Evolutionary conservation across 1,284 basidiomycete species (phyloP).

Genomic region (Wallemia mellicola): DNA sequence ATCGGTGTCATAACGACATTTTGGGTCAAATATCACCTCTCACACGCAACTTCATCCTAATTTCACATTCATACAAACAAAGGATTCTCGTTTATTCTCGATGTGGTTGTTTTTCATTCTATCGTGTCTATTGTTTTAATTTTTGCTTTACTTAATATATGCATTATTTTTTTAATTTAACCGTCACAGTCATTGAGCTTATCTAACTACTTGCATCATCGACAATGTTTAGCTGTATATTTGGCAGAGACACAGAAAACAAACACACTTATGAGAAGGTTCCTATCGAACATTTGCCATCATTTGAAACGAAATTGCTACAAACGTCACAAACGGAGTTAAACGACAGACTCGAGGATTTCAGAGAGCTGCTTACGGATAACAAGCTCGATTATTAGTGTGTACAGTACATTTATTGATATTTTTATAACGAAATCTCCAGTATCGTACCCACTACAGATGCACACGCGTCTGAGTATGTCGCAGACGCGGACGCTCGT

Average conservation of each 20-base stretch:
- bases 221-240: not conserved
- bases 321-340: not conserved
- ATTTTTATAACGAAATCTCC: not conserved
- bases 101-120: too few species aligned
- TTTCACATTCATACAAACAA: not conserved
- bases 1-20: not conserved
- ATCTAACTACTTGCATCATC: too few species aligned
- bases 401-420: slow-evolving; percentile 4
- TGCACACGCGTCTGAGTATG: slow-evolving; percentile 62
- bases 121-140: not conserved
- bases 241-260: not conserved
- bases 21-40: not conserved
- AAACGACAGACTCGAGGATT: not conserved
- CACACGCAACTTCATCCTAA: not conserved
- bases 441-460: slow-evolving; percentile 16
- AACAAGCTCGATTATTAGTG: slow-evolving; percentile 5
- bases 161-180: not conserved
- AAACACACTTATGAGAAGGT: not conserved
- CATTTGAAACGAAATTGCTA: not conserved
- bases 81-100: too few species aligned
- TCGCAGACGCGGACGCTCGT: not conserved
- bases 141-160: not conserved
- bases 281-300: not conserved
- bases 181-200: too few species aligned
- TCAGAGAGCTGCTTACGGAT: slow-evolving; percentile 5